A percentile compares a stretch with the other conserved stretches of the same genome.
These are phyloP conservation scores for Aureobasidium leucospermi DNA, from an alignment of 2,329 filamentous ascomycete genomes.

Conservation along the genomic window DNA sequence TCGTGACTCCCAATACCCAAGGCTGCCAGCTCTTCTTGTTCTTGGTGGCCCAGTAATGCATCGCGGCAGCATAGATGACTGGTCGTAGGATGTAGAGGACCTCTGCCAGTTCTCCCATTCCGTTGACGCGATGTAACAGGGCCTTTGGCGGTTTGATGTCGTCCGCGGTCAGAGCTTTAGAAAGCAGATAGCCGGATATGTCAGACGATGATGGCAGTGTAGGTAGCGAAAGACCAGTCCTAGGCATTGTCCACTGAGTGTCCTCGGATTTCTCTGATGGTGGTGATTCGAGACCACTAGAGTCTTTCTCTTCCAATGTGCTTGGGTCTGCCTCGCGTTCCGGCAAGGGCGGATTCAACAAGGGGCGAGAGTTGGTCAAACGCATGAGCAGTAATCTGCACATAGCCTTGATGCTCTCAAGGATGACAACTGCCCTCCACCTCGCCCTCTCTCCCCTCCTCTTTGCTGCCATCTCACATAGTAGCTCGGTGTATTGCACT, in stretches of 20 bases:
- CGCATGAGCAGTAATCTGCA: slow-evolving; percentile 74
- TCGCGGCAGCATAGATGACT: slow-evolving; percentile 74
- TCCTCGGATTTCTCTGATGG: slow-evolving; percentile 34
- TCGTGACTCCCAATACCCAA: slow-evolving; percentile 76
- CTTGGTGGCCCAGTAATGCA: slow-evolving; percentile 66
- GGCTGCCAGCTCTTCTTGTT: slow-evolving; percentile 81
- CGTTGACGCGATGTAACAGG: slow-evolving; percentile 66
- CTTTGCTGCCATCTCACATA: slow-evolving; percentile 97
- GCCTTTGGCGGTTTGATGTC: slow-evolving; percentile 89
- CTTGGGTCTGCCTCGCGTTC: slow-evolving; percentile 73
- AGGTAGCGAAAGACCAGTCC: slow-evolving; percentile 80
- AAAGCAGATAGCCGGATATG: slow-evolving; percentile 78
- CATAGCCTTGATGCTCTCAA: slow-evolving; percentile 80
- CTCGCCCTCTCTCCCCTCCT: slow-evolving; percentile 70
- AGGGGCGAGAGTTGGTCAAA: slow-evolving; percentile 72
- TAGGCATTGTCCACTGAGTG: slow-evolving; percentile 75
- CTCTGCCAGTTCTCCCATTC: slow-evolving; percentile 79
- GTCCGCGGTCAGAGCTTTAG: slow-evolving; percentile 87
- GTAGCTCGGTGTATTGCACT: slow-evolving; percentile 86
- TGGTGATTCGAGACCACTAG: slow-evolving; percentile 42
- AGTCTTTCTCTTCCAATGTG: slow-evolving; percentile 43
- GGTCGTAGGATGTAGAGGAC: slow-evolving; percentile 87
- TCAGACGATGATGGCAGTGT: slow-evolving; percentile 73
- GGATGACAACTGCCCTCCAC: slow-evolving; percentile 78
- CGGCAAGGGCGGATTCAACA: slow-evolving; percentile 77